Base-by-base conservation (phyloP, 345 rosid species). In the Hibiscus mutabilis region DNA sequence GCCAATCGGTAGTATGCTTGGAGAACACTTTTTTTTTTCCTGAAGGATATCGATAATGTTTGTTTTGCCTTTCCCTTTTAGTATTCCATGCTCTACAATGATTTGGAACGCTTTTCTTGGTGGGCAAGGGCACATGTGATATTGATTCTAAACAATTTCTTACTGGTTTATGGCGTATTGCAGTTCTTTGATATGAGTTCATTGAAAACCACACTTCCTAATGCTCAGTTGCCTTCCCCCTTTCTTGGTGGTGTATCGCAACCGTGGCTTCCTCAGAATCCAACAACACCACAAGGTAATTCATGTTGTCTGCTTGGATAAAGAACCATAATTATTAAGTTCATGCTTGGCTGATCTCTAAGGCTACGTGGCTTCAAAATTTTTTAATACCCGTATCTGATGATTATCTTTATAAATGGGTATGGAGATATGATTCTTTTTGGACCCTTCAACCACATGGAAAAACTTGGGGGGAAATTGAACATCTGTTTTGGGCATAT, bases 111-210 rank as follows among this genome's bases (percentile, higher is more conserved):
- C 24, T 35, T 62, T n/a, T 35, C 25, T 37, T 18, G 49, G 49
- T 63, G 25, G 51, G 4, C 6, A 19, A 63, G 15, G 37, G 56
- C 19, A 7, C 35, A 14, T 66, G 19, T 27, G 15, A 14, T 44
- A 66, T 46, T 46, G 12, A 19, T 27, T 35, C 13, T 29, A 14
- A 62, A 19, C 10, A 65, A 62, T 60, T 74, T 68, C 21, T 31
- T 82, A 63, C 70, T 66, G 52, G 44, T 75, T 78, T 68, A 61
- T 69, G 44, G 73, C 44, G 3, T 76, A 59, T 71, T 66, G 69
- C 90, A 95, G 99, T 89, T 90, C 86, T 55, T 90, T 82, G 96
- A 89, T 81, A 86, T 87, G 96, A 79, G 89, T 77, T 84, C 94
- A 31, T 66, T 95, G 73, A 92, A 92, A 74, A 79, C 85, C 61